Base-by-base conservation (phyloP, 352 stramenopile species). In the Phytophthora foliorum region DNA sequence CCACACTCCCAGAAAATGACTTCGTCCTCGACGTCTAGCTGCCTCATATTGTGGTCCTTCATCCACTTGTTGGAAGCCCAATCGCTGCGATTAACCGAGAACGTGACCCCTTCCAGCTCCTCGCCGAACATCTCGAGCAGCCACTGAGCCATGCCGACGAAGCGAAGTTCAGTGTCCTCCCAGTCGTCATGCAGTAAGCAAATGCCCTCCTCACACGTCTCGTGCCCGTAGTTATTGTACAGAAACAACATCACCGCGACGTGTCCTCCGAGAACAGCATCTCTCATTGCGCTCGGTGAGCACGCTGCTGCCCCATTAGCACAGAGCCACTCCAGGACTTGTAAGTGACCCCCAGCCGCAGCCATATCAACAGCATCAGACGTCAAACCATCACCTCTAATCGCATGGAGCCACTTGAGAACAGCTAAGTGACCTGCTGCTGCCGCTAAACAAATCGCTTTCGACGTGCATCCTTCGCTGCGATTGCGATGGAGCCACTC, bases 21-120 rank as follows among this genome's bases (percentile, higher is more conserved):
- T 44, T 70, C 34, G 24, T 66, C 45, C 31, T 74, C 66, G 9
- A 65, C 50, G 13, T 69, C 53, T 24, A 65, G 1, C 44, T 66
- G 27, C 11, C 38, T 41, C 59, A 69, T 53, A 24, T 58, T 54
- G 39, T 69, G 59, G 5, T 52, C 60, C 19, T 44, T 19, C 53
- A 74, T 50, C 66, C 59, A 74, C 25, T 69, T 44, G 44, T 74
- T 74, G 16, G 59, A 50, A 27, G 59, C 34, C 66, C 66, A 74
- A 25, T 74, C 66, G 34, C 45, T 45, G 13, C 66, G 59, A 24
- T 69, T 56, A 41, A 74, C 66, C 1, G 44, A 39, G 22, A 74
- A 65, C 21, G 24, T 60, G 36, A 46, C 39, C 4, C 53, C 66
- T 52, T 69, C 38, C 3, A 74, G 45, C 8, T 63, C 34, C 6